Evolutionary conservation across 305 asterid genomes (phyloP).

Genomic region (Ajuga reptans): DNA sequence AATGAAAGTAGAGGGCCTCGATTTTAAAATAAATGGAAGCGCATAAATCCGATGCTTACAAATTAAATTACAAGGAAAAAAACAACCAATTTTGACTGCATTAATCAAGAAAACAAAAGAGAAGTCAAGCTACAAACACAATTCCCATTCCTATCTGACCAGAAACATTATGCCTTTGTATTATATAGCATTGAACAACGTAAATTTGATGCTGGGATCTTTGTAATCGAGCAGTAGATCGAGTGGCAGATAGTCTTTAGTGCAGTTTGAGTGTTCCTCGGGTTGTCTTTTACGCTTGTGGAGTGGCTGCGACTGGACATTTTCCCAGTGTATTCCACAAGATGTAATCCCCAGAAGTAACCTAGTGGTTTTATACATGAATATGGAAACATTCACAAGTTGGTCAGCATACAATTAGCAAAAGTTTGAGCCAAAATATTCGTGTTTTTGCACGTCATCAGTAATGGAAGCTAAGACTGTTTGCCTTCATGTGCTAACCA

Average conservation of each 20-base stretch:
- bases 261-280: background rate
- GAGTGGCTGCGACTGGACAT: conserved; percentile 78
- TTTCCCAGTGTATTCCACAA: conserved; percentile 92
- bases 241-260: background rate
- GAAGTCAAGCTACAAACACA: no score
- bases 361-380: conserved; percentile 39
- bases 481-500: background rate
- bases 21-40: no score
- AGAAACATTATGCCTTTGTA: no score
- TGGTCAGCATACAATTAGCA: background rate
- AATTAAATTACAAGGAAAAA: background rate
- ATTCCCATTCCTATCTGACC: no score
- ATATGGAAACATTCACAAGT: background rate
- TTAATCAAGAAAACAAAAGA: no score
- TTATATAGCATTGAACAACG: background rate
- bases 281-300: conserved; percentile 35
- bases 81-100: no score
- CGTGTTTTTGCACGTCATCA: no score
- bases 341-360: conserved; percentile 82
- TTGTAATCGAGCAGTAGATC: conserved; percentile 14
- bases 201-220: background rate
- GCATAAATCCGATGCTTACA: no score
- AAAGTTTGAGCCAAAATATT: background rate
- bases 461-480: background rate
- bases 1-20: no score